These are phyloP conservation scores for Hypoxylon intermedium DNA, from an alignment of 495 filamentous ascomycete species.

Conservation along the genomic window DNA sequence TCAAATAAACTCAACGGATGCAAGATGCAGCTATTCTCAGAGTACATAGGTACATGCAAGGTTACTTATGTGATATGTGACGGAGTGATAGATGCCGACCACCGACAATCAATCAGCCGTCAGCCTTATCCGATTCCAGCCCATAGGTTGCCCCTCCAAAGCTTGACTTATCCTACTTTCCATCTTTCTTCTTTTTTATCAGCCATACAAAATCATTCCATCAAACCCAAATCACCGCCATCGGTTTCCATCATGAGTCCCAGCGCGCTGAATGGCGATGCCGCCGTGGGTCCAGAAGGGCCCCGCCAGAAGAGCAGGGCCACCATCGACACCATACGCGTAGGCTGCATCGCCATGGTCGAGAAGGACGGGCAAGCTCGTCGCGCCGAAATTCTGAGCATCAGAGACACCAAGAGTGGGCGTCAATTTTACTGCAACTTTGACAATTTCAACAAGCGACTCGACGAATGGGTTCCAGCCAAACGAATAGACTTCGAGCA, in stretches of 20 bases:
- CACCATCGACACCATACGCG: slow-evolving; percentile 73
- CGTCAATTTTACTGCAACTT: slow-evolving; percentile 96
- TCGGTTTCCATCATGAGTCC: slow-evolving; percentile 52
- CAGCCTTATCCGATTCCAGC: slow-evolving; percentile 17
- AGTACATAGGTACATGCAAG: not conserved
- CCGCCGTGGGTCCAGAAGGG: slow-evolving; percentile 53
- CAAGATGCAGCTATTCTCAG: too few species aligned
- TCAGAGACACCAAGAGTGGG: slow-evolving; percentile 81
- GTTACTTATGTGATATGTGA: too few species aligned
- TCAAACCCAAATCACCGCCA: slow-evolving; percentile 21
- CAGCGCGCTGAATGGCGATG: slow-evolving; percentile 47
- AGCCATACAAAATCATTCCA: slow-evolving; percentile 25
- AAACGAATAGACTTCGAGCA: slow-evolving; percentile 78
- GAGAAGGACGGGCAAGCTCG: slow-evolving; percentile 78
- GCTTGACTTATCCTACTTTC: slow-evolving; percentile 5
- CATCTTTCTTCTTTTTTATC: slow-evolving; percentile 4
- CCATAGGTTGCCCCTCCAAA: slow-evolving; percentile 37
- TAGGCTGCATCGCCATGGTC: slow-evolving; percentile 60
- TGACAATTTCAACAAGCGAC: slow-evolving; percentile 98
- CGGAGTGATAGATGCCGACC: slow-evolving; percentile 10
- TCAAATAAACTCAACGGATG: too few species aligned
- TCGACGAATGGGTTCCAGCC: slow-evolving; percentile 93
- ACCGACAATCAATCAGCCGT: slow-evolving; percentile 9
- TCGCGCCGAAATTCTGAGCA: slow-evolving; percentile 91
- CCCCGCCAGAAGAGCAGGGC: slow-evolving; percentile 77